Evolutionary conservation across 2,329 filamentous ascomycete genomes (phyloP), one percentile per base, ranked within the genome.

Genomic region (Colletotrichum camelliae): DNA sequence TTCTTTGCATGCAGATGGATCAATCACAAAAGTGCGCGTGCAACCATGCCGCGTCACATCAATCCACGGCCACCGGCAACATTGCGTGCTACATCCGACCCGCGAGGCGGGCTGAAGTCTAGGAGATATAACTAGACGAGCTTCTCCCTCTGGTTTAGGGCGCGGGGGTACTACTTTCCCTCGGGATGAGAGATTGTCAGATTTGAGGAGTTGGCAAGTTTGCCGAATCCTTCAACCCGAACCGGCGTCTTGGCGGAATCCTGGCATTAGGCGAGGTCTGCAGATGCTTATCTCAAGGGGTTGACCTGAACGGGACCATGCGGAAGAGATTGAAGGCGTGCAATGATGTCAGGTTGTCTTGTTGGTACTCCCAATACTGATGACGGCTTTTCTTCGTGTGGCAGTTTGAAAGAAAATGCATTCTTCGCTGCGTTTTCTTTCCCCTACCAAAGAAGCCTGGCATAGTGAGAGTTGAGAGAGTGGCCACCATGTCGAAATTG

Each of bases 401-500:
- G n/a, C n/a, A 7, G 5, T 1, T 52, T 2, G n/a, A 2, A 24
- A 2, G n/a, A 13, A 9, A 21, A 13, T 1, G n/a, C n/a, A 4
- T 52, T 0, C n/a, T 13, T 48, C n/a, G n/a, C 0, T 5, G 43
- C n/a, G 0, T 4, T 52, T 10, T 5, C 43, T 52, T 0, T 6
- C 43, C 0, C n/a, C 43, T 21, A 7, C 43, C 3, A 13, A 4
- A 21, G 10, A 4, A 21, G n/a, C n/a, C 43, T 4, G 10, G n/a
- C 5, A 21, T 0, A 24, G 43, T 1, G 43, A 12, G 13, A 24
- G 2, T 52, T 13, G n/a, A 21, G 43, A 10, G n/a, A 52, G 0
- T 3, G 0, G 0, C 1, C 43, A 52, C 4, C 6, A 52, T 52
- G 43, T 52, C 43, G n/a, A 2, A 21, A 52, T 0, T 52, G 43